Evolutionary conservation across 2,329 filamentous ascomycete species (phyloP).

Genomic region (Penicillium sp.): DNA sequence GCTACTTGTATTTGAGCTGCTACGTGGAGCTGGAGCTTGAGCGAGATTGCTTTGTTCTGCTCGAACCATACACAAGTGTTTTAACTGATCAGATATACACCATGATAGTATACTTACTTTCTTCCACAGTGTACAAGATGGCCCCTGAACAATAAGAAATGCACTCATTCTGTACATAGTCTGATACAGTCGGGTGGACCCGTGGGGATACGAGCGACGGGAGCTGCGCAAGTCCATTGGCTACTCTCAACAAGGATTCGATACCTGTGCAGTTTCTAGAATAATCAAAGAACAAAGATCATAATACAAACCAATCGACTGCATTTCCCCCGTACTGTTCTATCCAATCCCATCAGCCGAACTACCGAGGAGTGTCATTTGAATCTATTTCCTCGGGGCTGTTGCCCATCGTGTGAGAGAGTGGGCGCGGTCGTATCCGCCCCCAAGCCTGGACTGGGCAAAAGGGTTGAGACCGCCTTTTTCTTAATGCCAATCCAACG

Average conservation of each 20-base stretch:
- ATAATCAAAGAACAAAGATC: constrained; percentile 5
- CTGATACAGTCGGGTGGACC: constrained; percentile 4
- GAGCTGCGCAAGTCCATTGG: constrained; percentile 2
- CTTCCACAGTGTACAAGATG: neutral
- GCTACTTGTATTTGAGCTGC: neutral
- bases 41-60: neutral
- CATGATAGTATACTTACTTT: neutral
- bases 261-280: constrained; percentile 7
- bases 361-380: neutral
- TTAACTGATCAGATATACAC: neutral
- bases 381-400: constrained; percentile 7
- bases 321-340: neutral
- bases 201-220: neutral
- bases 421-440: constrained; percentile 16
- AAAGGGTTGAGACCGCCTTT: constrained; percentile 30
- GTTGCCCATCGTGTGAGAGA: constrained; percentile 8
- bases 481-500: constrained; percentile 33
- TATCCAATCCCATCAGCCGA: neutral
- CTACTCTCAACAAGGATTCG: neutral
- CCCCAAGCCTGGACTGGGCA: constrained; percentile 20
- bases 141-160: neutral
- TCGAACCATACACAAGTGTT: neutral
- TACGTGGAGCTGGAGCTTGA: neutral
- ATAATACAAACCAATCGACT: neutral
- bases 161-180: no score